These are phyloP conservation scores for Pistacia vera DNA, from an alignment of 345 rosid species.

Conservation along the genomic window DNA sequence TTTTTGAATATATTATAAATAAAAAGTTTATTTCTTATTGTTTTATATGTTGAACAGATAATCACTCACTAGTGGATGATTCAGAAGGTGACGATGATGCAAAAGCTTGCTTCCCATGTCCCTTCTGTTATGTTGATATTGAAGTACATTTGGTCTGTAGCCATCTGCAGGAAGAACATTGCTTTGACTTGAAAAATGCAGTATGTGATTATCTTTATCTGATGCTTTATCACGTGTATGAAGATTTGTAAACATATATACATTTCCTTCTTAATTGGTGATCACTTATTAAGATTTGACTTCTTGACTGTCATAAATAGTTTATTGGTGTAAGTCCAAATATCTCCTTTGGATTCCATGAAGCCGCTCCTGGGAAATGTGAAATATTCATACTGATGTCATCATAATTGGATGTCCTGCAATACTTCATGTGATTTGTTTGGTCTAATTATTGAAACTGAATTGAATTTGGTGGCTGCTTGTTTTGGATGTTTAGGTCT, in stretches of 20 bases:
- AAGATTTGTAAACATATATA: background rate
- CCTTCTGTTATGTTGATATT: constrained; percentile 59
- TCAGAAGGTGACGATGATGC: constrained; percentile 52
- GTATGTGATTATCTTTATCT: constrained; percentile 37
- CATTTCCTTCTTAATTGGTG: background rate
- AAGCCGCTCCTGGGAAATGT: background rate
- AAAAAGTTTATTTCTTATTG: background rate
- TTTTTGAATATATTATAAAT: constrained; percentile 4
- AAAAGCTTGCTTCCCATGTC: constrained; percentile 50
- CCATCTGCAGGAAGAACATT: constrained; percentile 64
- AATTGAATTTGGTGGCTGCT: constrained; percentile 9
- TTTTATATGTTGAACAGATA: constrained; percentile 26
- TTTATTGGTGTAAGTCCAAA: background rate
- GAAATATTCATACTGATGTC: constrained; percentile 6
- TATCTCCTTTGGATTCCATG: background rate
- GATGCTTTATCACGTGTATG: background rate
- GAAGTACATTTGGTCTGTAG: constrained; percentile 45
- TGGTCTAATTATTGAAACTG: background rate
- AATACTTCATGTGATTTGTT: constrained; percentile 1
- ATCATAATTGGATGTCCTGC: constrained; percentile 6
- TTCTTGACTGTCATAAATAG: background rate
- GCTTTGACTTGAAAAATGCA: constrained; percentile 60
- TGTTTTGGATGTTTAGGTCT: constrained; percentile 43
- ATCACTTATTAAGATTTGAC: background rate
- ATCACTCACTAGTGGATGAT: constrained; percentile 28